Evolutionary conservation across 306 rosid genomes (phyloP).

Genomic region (Adenanthera pavonina): DNA sequence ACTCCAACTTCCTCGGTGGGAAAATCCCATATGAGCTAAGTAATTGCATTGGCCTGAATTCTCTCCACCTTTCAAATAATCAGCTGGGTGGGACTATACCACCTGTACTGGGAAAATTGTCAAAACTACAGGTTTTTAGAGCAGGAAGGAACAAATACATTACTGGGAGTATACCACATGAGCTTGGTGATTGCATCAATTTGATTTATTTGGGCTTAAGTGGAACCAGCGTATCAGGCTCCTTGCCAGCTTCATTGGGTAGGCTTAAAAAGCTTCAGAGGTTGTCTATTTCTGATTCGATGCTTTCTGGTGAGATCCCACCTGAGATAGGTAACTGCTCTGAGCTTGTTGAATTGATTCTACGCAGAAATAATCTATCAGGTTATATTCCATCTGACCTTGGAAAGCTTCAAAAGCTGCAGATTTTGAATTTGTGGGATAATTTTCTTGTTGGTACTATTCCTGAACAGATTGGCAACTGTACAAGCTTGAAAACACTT

Average conservation of each 20-base stretch:
- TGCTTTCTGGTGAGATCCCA: constrained; percentile 70
- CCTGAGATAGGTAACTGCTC: constrained; percentile 65
- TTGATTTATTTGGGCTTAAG: constrained; percentile 59
- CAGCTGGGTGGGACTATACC: constrained; percentile 50
- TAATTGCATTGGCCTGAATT: constrained; percentile 44
- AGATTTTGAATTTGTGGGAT: constrained; percentile 56
- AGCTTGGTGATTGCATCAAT: constrained; percentile 60
- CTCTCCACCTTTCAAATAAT: constrained; percentile 47
- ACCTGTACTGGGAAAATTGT: constrained; percentile 48
- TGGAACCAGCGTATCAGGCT: constrained; percentile 55
- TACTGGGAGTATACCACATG: constrained; percentile 57
- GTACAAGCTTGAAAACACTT: constrained; percentile 55
- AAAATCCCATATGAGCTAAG: constrained; percentile 58
- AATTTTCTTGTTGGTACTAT: constrained; percentile 58
- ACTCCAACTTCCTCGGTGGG: constrained; percentile 62
- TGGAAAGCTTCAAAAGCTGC: constrained; percentile 63
- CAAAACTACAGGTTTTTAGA: constrained; percentile 49
- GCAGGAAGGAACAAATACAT: constrained; percentile 61
- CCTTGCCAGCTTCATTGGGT: constrained; percentile 65
- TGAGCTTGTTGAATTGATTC: constrained; percentile 58
- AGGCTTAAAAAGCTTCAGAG: constrained; percentile 55
- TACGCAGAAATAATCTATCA: constrained; percentile 56
- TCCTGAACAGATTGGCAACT: constrained; percentile 65
- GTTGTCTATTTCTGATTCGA: constrained; percentile 58
- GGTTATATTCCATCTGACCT: constrained; percentile 64